Evolutionary conservation across 2,329 filamentous ascomycete genomes (phyloP).

Genomic region (Verticillium dahliae): DNA sequence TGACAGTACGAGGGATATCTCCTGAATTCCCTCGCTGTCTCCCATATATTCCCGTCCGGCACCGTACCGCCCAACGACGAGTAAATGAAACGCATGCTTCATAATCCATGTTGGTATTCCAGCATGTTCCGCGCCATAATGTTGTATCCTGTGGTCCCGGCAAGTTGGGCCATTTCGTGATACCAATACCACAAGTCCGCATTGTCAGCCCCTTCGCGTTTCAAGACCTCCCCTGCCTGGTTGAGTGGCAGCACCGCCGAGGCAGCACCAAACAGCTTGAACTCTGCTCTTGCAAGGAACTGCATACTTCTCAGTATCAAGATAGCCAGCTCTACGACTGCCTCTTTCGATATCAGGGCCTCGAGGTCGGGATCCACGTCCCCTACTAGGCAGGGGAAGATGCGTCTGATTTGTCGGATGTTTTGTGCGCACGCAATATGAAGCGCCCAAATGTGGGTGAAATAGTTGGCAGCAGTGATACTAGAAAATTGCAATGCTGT

Average conservation of each 20-base stretch:
- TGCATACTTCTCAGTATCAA: not conserved
- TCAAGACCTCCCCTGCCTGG: not conserved
- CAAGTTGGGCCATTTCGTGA: not conserved
- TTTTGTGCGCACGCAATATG: conserved; percentile 25
- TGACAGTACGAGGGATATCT: no score
- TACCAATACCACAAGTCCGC: not conserved
- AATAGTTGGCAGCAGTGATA: conserved; percentile 27
- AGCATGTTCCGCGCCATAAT: not conserved
- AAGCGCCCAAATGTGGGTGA: conserved; percentile 30
- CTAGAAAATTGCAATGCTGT: conserved; percentile 21
- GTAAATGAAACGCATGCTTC: not conserved
- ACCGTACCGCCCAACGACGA: no score
- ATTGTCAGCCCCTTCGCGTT: not conserved
- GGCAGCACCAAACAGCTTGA: not conserved
- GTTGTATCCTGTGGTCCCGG: not conserved
- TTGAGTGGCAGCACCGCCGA: not conserved
- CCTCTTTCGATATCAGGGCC: conserved; percentile 15
- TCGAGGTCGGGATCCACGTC: conserved; percentile 12
- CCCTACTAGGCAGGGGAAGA: not conserved
- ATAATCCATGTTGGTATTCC: not conserved
- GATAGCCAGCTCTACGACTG: not conserved
- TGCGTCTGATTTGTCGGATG: conserved; percentile 12
- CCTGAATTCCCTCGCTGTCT: no score
- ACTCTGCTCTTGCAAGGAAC: not conserved
- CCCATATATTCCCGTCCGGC: not conserved